Evolutionary conservation across 2,329 filamentous ascomycete genomes (phyloP).

Genomic region (Lachnellula arida): DNA sequence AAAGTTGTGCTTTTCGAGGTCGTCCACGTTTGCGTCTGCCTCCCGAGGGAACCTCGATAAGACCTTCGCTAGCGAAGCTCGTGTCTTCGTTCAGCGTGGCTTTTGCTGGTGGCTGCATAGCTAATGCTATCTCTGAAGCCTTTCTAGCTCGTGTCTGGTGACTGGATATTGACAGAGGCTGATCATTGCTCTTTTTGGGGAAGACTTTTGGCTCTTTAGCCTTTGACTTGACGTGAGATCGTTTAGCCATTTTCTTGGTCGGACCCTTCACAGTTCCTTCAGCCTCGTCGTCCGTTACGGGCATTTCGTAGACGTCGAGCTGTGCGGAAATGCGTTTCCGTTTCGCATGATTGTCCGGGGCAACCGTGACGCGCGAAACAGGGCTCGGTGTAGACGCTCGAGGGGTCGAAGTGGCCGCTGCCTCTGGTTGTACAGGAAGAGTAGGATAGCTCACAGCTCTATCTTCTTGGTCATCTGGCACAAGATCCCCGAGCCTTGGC

Average conservation of each 20-base stretch:
- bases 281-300: neutral
- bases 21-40: neutral
- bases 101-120: neutral
- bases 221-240: neutral
- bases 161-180: neutral
- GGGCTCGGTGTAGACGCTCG: neutral
- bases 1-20: neutral
- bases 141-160: neutral
- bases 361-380: neutral
- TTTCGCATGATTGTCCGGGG: neutral
- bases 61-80: too few species aligned
- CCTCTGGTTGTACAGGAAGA: neutral
- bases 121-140: neutral
- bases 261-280: neutral
- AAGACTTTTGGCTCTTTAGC: neutral
- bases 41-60: too few species aligned
- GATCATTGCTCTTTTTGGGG: neutral
- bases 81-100: neutral
- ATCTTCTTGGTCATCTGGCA: neutral
- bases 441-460: neutral
- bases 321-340: neutral
- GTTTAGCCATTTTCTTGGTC: neutral
- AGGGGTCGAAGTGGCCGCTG: neutral
- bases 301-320: neutral
- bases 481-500: neutral